phyloP scores from a whole-genome alignment of 2,329 filamentous ascomycete species.

The Epichloe sibirici region DNA sequence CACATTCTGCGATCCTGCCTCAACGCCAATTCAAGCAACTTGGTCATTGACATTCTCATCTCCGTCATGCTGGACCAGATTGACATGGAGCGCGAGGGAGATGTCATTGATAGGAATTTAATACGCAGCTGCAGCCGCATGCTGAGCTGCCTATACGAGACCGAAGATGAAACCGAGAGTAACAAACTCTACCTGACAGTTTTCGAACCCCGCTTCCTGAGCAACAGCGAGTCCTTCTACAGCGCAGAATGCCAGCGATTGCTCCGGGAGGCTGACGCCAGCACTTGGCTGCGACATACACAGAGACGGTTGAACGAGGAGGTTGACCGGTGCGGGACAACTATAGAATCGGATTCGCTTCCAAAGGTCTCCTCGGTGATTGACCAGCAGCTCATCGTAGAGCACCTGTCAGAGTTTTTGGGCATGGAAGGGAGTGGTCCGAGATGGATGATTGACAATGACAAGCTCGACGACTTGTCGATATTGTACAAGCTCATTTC shows the following conservation, averaged over 20 bases:
- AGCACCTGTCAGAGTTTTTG: slow-evolving; percentile 70
- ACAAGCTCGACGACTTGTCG: slow-evolving; percentile 64
- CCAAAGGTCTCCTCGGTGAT: slow-evolving; percentile 64
- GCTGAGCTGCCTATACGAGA: slow-evolving; percentile 80
- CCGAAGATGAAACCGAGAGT: slow-evolving; percentile 61
- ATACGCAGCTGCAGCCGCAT: slow-evolving; percentile 78
- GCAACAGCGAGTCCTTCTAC: slow-evolving; percentile 64
- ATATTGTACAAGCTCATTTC: slow-evolving; percentile 70
- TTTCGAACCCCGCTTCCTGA: slow-evolving; percentile 71
- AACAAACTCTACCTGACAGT: slow-evolving; percentile 72
- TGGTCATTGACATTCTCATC: slow-evolving; percentile 65
- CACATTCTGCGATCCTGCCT: slow-evolving; percentile 59
- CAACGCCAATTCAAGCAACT: slow-evolving; percentile 29
- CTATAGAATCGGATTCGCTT: slow-evolving; percentile 61
- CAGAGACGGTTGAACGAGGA: slow-evolving; percentile 69
- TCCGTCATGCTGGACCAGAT: slow-evolving; percentile 82
- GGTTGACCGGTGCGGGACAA: slow-evolving; percentile 68
- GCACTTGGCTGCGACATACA: slow-evolving; percentile 68
- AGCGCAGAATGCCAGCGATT: slow-evolving; percentile 59
- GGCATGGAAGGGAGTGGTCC: slow-evolving; percentile 76
- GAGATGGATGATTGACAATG: slow-evolving; percentile 82
- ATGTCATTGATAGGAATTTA: slow-evolving; percentile 72
- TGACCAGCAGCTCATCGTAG: slow-evolving; percentile 66
- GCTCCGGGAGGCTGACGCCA: slow-evolving; percentile 66
- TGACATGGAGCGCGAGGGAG: slow-evolving; percentile 80